A percentile compares a stretch with the other conserved stretches of the same genome.
Conservation (phyloP, 129 eudicot species). For the Oenanthe sinensis region DNA sequence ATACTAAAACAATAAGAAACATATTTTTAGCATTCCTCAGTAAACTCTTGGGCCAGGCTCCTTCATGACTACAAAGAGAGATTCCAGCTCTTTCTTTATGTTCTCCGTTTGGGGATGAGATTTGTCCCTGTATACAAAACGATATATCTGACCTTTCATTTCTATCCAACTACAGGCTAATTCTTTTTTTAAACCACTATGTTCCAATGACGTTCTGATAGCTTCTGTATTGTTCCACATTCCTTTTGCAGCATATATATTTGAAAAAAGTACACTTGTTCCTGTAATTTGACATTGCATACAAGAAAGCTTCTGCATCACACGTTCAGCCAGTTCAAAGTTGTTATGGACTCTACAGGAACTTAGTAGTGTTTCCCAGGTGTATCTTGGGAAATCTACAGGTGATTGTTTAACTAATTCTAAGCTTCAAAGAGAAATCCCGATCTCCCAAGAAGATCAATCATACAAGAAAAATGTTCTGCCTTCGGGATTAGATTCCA, state of each 20-base stretch:
- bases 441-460: conserved; percentile 50
- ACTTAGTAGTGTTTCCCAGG: conserved; percentile 65
- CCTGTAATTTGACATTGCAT: conserved; percentile 24
- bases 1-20: background rate
- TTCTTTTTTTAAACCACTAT: conserved; percentile 40
- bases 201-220: conserved; percentile 36
- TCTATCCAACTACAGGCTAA: conserved; percentile 71
- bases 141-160: conserved; percentile 35
- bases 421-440: conserved; percentile 48
- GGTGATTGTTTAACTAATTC: conserved; percentile 48
- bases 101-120: conserved; percentile 29
- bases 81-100: conserved; percentile 29
- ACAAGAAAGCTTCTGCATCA: conserved; percentile 30
- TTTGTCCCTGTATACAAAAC: conserved; percentile 41
- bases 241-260: conserved; percentile 58
- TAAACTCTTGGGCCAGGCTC: conserved; percentile 14
- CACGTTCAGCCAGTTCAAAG: conserved; percentile 41
- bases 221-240: conserved; percentile 56
- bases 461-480: conserved; percentile 47
- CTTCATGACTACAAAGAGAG: conserved; percentile 31
- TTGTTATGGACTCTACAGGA: conserved; percentile 54
- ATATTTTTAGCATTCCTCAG: background rate
- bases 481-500: conserved; percentile 36
- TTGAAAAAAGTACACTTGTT: conserved; percentile 49
- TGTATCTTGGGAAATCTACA: conserved; percentile 35